phyloP scores from a whole-genome alignment of 225 moss, liverwort and hornwort species.

The Anthoceros angustus region DNA sequence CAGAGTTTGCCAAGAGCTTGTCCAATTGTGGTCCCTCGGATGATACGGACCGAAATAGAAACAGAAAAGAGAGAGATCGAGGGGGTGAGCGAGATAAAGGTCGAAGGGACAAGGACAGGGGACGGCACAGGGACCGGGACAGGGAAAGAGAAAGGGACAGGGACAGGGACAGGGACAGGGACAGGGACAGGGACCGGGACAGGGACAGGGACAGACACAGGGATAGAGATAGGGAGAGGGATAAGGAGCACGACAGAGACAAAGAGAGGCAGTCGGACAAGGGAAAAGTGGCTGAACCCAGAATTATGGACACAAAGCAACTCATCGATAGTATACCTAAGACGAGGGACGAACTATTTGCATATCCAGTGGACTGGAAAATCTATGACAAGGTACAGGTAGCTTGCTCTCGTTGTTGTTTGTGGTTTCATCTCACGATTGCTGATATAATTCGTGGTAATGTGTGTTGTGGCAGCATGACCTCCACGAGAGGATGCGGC shows the following conservation, averaged over 20 bases:
- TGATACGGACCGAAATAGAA: conserved; percentile 47
- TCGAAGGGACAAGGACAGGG: no score
- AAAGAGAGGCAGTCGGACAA: conserved; percentile 37
- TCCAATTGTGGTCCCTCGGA: conserved; percentile 31
- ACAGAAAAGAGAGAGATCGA: conserved; percentile 20
- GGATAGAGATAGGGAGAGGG: conserved; percentile 43
- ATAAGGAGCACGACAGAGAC: conserved; percentile 23
- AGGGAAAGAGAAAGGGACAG: no score
- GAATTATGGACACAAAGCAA: conserved; percentile 71
- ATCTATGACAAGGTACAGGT: conserved; percentile 71
- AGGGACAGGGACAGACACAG: conserved; percentile 38
- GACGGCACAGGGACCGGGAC: no score
- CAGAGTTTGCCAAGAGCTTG: conserved; percentile 86
- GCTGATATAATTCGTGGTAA: neutral
- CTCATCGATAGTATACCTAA: conserved; percentile 86
- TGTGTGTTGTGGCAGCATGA: conserved; percentile 45
- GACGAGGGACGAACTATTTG: conserved; percentile 86
- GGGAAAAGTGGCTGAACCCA: conserved; percentile 31
- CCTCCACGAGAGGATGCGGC: conserved; percentile 83
- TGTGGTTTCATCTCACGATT: neutral
- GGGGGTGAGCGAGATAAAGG: neutral
- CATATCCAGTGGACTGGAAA: conserved; percentile 72
- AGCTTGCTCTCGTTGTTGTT: neutral
- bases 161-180: conserved; percentile 16
- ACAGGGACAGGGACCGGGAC: conserved; percentile 21